Base-by-base conservation (phyloP, 768 basidiomycete species). In the Rhizopogon vulgaris region DNA sequence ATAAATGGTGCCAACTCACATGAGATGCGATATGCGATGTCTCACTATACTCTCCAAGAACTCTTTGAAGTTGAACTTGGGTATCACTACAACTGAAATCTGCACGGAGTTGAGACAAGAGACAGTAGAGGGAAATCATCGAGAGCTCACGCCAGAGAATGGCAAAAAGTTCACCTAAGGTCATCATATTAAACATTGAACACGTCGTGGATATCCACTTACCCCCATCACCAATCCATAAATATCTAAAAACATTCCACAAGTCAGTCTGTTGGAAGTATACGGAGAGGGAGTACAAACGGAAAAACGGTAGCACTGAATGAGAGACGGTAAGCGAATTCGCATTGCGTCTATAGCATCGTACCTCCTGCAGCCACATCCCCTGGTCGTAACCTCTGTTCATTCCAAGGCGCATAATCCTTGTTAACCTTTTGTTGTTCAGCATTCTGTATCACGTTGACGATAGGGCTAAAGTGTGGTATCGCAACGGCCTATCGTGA, bases 391-490 rank as follows among this genome's bases (percentile, higher is more conserved):
- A 22, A 22, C 22, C 22, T 22, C 3, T 22, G 22, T 22, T 22
- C 22, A 22, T 22, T 22, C 22, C 22, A 22, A 22, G 22, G 3
- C 22, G 22, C 22, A 22, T 22, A 3, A 22, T 22, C 22, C 22
- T 22, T 22, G 22, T 22, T 22, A 22, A 22, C 22, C 39, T 70
- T 73, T 57, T 74, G 73, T 58, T 82, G 81, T 38, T 72, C 52
- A 1, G 74, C 76, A 70, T 72, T 81, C 65, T 85, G 83, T n/a
- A 84, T 60, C 4, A 82, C 67, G 59, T 85, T 87, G 15, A 78
- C 72, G 28, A 87, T 83, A 5, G 85, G 76, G 0, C 76, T 65
- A 60, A 80, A 83, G 62, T 89, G 87, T 0, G 86, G 62, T 52
- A 89, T 82, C 7, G 73, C 75, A n/a, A 87, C 84, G 9, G 84